Conservation (phyloP, 179 eudicot genomes). For the Beta lomatogona region DNA sequence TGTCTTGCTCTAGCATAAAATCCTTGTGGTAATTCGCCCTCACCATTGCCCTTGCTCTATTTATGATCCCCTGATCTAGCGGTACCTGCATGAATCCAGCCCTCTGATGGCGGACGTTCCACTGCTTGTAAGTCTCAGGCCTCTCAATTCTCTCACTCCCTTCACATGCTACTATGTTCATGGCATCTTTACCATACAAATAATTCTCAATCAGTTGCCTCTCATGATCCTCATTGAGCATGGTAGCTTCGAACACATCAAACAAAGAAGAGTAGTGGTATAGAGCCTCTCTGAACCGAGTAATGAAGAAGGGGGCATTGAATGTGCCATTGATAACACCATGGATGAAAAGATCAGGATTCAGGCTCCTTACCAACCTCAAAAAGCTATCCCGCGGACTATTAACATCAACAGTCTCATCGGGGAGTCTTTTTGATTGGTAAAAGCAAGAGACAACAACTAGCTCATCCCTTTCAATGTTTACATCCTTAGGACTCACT, state of each 20-base stretch:
- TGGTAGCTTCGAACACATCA: constrained; percentile 44
- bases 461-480: constrained; percentile 37
- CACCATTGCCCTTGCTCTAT: constrained; percentile 36
- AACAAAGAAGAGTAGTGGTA: constrained; percentile 50
- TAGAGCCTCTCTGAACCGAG: constrained; percentile 54
- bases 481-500: constrained; percentile 39
- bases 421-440: constrained; percentile 39
- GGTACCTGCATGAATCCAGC: constrained; percentile 45
- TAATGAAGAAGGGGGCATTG: constrained; percentile 54
- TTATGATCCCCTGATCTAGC: constrained; percentile 32
- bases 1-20: constrained; percentile 43
- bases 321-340: constrained; percentile 49
- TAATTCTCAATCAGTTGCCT: constrained; percentile 41
- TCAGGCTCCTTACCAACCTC: constrained; percentile 38
- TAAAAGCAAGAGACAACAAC: constrained; percentile 40
- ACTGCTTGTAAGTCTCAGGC: constrained; percentile 63
- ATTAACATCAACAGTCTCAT: constrained; percentile 40
- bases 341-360: constrained; percentile 50
- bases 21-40: constrained; percentile 48
- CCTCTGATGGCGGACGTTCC: constrained; percentile 46
- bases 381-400: constrained; percentile 52
- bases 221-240: constrained; percentile 41
- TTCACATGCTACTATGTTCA: constrained; percentile 59
- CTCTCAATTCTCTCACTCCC: constrained; percentile 54
- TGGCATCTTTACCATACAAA: constrained; percentile 45